phyloP scores from a whole-genome alignment of 78 protist genomes.

The Dictyostelium purpureum region DNA sequence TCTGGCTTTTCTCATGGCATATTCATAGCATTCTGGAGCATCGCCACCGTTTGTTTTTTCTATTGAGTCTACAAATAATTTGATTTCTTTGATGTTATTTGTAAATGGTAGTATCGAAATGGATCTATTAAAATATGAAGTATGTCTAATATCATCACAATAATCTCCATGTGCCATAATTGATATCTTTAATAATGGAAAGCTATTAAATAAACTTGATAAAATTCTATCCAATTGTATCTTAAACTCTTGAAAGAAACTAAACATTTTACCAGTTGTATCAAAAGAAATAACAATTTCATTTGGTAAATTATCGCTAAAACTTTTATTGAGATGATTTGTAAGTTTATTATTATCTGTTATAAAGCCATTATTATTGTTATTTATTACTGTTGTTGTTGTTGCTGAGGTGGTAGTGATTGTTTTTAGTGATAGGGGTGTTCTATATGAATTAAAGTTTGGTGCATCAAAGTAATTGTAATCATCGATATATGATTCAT shows the following conservation, averaged over 20 bases:
- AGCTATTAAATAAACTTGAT: not conserved
- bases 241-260: constrained; percentile 14
- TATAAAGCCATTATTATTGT: not conserved
- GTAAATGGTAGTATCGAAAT: constrained; percentile 53
- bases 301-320: constrained; percentile 2
- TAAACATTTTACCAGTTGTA: constrained; percentile 69
- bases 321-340: not conserved
- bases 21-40: constrained; percentile 81
- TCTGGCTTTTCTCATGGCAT: constrained; percentile 48
- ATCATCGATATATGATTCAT: too few relatives aligned
- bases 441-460: too few relatives aligned
- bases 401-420: too few relatives aligned
- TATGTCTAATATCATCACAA: constrained; percentile 44
- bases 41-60: constrained; percentile 72
- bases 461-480: not conserved
- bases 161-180: constrained; percentile 81
- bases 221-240: not conserved
- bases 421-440: too few relatives aligned
- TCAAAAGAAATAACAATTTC: constrained; percentile 71
- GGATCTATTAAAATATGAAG: not conserved
- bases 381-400: not conserved
- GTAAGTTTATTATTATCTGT: not conserved
- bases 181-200: constrained; percentile 51
- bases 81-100: constrained; percentile 11
- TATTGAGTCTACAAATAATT: not conserved